These are phyloP conservation scores for Lactarius deliciosus DNA, from an alignment of 768 basidiomycete genomes.

Conservation along the genomic window DNA sequence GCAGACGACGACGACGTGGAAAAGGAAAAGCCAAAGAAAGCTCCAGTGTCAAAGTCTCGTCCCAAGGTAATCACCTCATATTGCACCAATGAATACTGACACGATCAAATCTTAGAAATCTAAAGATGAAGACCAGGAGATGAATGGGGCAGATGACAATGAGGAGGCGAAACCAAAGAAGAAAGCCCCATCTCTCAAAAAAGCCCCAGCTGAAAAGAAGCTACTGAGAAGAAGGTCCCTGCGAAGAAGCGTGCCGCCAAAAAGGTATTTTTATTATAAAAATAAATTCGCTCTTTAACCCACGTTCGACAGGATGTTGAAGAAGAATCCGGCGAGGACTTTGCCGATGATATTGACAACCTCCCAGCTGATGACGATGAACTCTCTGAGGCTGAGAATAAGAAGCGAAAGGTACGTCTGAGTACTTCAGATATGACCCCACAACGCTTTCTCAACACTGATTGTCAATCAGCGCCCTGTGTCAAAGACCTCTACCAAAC, in stretches of 20 bases:
- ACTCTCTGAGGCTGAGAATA: conserved; percentile 42
- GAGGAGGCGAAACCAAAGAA: conserved; percentile 39
- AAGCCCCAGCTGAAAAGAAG: conserved; percentile 45
- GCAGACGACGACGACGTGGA: conserved; percentile 44
- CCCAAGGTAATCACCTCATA: conserved; percentile 10
- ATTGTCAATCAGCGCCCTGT: conserved; percentile 13
- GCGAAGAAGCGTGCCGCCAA: conserved; percentile 46
- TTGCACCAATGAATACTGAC: conserved; percentile 1
- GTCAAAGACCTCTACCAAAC: conserved; percentile 15
- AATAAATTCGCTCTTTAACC: background rate
- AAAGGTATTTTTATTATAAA: conserved; percentile 30
- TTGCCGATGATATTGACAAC: conserved; percentile 44
- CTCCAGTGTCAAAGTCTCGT: conserved; percentile 40
- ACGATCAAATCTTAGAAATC: conserved; percentile 35
- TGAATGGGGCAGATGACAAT: conserved; percentile 41
- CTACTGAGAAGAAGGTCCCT: conserved; percentile 47
- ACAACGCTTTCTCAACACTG: background rate
- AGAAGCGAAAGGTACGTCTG: conserved; percentile 68
- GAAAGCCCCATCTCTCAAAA: conserved; percentile 30
- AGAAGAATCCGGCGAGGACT: conserved; percentile 48
- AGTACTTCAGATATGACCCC: background rate
- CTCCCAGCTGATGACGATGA: conserved; percentile 51
- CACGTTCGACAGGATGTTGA: conserved; percentile 36
- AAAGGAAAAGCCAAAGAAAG: conserved; percentile 58
- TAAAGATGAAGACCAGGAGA: conserved; percentile 57